Evolutionary conservation across 768 basidiomycete genomes (phyloP).

Genomic region (Pisolithus orientalis): DNA sequence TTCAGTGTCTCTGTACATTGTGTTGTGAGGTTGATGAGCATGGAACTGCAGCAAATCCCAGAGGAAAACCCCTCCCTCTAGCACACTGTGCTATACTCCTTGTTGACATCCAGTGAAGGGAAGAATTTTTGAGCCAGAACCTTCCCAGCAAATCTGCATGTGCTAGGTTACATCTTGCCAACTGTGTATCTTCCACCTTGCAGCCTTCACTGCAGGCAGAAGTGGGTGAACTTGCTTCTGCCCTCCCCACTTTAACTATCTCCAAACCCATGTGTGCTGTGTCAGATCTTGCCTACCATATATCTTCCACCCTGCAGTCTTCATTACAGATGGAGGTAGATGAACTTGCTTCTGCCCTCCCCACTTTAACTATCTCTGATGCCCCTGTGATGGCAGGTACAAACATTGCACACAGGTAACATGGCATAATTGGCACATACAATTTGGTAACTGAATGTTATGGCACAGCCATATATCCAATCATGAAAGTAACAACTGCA

Average conservation of each 20-base stretch:
- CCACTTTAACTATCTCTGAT: no score
- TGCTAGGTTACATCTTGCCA: no score
- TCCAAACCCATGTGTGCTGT: no score
- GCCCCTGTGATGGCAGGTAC: not conserved
- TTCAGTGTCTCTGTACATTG: not conserved
- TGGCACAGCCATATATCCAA: not conserved
- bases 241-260: no score
- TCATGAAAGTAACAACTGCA: not conserved
- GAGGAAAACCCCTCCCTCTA: not conserved
- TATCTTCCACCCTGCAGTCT: no score
- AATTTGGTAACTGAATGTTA: no score
- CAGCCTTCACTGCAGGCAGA: not conserved
- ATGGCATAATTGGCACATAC: no score
- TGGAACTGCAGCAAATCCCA: not conserved
- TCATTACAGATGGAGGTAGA: no score
- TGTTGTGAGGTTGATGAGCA: not conserved
- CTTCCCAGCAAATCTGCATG: not conserved
- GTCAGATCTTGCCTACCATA: no score
- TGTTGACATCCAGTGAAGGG: not conserved
- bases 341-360: no score
- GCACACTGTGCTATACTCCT: not conserved
- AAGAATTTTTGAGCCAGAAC: no score
- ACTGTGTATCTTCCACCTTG: no score
- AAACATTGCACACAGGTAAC: not conserved
- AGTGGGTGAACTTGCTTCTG: not conserved